Evolutionary conservation across 352 stramenopile genomes (phyloP).

Genomic region (Globisporangium sylvaticum): DNA sequence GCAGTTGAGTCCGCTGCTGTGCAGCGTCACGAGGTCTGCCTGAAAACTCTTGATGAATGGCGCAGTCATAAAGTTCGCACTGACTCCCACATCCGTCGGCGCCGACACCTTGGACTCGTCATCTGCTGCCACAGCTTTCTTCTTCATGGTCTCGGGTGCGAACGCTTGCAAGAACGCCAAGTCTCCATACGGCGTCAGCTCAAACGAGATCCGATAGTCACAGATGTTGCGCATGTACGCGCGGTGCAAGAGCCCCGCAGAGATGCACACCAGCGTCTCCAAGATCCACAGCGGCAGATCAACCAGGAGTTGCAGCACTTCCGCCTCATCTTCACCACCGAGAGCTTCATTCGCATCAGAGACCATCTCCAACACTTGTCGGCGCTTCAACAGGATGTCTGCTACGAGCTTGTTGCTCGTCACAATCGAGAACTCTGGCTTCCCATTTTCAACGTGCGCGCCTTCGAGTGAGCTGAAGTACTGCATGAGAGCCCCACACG

Average conservation of each 20-base stretch:
- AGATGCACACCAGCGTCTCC: slow-evolving; percentile 64
- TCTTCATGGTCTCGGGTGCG: slow-evolving; percentile 39
- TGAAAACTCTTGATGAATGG: slow-evolving; percentile 54
- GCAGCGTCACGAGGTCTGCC: slow-evolving; percentile 55
- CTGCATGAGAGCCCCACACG: slow-evolving; percentile 37
- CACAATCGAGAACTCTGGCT: slow-evolving; percentile 5
- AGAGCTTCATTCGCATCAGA: slow-evolving; percentile 12
- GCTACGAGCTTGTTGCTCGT: slow-evolving; percentile 42
- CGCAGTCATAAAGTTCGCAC: slow-evolving; percentile 32
- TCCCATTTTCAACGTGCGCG: slow-evolving; percentile 6
- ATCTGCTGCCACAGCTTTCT: slow-evolving; percentile 18
- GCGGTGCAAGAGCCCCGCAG: slow-evolving; percentile 62
- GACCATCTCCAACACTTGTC: slow-evolving; percentile 22
- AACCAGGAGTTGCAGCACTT: slow-evolving; percentile 30
- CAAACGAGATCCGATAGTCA: slow-evolving; percentile 78
- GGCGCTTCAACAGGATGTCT: slow-evolving; percentile 42
- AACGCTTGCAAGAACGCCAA: slow-evolving; percentile 74
- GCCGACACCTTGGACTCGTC: slow-evolving; percentile 18
- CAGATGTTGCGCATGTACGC: slow-evolving; percentile 70
- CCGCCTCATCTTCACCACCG: slow-evolving; percentile 14
- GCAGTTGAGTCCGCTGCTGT: slow-evolving; percentile 41
- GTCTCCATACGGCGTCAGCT: slow-evolving; percentile 78
- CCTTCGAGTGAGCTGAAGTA: slow-evolving; percentile 41
- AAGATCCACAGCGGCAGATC: slow-evolving; percentile 64
- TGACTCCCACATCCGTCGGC: slow-evolving; percentile 1